phyloP scores from a whole-genome alignment of 1,284 basidiomycete genomes.

The Ustilago xerochloae region DNA sequence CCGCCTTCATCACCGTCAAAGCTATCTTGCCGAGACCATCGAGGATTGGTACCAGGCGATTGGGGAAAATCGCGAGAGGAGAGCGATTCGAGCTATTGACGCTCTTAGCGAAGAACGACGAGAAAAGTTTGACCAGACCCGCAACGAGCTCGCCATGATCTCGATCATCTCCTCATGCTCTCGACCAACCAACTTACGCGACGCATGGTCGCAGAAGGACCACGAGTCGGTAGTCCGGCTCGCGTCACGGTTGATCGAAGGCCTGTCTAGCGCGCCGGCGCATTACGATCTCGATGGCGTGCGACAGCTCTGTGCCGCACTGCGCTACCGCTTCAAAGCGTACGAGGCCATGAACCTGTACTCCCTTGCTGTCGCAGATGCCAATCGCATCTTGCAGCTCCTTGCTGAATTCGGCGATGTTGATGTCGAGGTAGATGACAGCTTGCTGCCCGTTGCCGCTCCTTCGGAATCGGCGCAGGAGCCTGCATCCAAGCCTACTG shows the following conservation, averaged over 20 bases:
- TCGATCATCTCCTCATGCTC: no score
- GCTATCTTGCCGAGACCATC: no score
- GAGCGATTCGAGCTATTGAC: no score
- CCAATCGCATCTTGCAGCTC: slow-evolving; percentile 6
- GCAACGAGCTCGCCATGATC: not conserved
- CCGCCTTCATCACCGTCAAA: no score
- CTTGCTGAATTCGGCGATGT: slow-evolving; percentile 3
- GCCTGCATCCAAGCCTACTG: no score
- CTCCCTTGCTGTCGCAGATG: slow-evolving; percentile 3
- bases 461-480: not conserved
- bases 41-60: no score
- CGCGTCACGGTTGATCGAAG: slow-evolving; percentile 10
- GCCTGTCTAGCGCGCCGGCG: slow-evolving; percentile 1
- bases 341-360: slow-evolving; percentile 9
- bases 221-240: slow-evolving; percentile 9
- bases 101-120: no score
- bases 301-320: slow-evolving; percentile 3
- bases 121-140: no score
- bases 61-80: no score
- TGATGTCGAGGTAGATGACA: slow-evolving; percentile 5
- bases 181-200: not conserved
- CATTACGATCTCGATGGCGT: slow-evolving; percentile 7
- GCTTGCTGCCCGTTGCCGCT: no score
- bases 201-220: slow-evolving; percentile 3
- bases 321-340: slow-evolving; percentile 10